These are phyloP conservation scores for Cryphonectria naterciae DNA, from an alignment of 2,329 filamentous ascomycete species.

Conservation along the genomic window DNA sequence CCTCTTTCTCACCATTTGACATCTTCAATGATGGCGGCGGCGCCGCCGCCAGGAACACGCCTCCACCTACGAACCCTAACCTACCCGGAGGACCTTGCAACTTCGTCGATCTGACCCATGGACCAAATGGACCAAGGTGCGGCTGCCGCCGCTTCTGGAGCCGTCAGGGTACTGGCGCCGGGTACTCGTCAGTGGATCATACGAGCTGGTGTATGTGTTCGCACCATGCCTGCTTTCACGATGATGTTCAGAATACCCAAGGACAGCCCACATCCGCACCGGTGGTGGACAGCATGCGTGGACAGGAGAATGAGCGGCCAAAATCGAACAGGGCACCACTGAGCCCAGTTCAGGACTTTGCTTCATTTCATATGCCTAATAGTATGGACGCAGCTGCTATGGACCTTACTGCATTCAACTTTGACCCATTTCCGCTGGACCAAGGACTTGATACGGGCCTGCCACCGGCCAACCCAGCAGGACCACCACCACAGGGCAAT, in stretches of 20 bases:
- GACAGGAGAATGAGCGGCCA: constrained; percentile 59
- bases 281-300: constrained; percentile 30
- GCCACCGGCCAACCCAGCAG: constrained; percentile 13
- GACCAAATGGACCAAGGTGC: constrained; percentile 57
- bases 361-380: constrained; percentile 45
- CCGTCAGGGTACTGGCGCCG: constrained; percentile 42
- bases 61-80: constrained; percentile 32
- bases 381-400: constrained; percentile 44
- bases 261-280: constrained; percentile 15
- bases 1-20: constrained; percentile 54
- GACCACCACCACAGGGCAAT: constrained; percentile 21
- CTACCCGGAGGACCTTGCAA: constrained; percentile 61
- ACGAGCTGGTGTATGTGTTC: constrained; percentile 64
- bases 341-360: constrained; percentile 54
- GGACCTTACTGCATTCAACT: constrained; percentile 44
- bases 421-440: constrained; percentile 42
- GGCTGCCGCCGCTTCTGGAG: constrained; percentile 67
- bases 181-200: constrained; percentile 44
- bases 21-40: constrained; percentile 56
- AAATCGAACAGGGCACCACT: constrained; percentile 53
- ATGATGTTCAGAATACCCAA: constrained; percentile 46
- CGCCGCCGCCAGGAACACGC: constrained; percentile 24
- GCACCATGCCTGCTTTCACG: constrained; percentile 66
- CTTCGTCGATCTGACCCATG: constrained; percentile 57
- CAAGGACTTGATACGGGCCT: constrained; percentile 34